Percentiles rank a stretch among this genome's conserved stretches.
phyloP scores from a whole-genome alignment of 192 early-diverging fungal species.

The Backusella parvicylindrica region DNA sequence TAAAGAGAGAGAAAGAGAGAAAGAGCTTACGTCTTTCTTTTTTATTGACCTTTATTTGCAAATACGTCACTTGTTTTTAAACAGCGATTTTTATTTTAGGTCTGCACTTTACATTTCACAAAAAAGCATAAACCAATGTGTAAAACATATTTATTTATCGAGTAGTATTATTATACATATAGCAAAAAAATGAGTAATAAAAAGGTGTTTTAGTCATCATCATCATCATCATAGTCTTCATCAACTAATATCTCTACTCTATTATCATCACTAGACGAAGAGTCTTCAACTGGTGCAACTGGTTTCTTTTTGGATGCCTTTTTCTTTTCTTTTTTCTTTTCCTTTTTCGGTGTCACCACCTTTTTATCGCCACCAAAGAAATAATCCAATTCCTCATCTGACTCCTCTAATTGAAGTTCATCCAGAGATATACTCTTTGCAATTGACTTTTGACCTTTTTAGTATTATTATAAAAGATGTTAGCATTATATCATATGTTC shows the following conservation, averaged over 20 bases:
- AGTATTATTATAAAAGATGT: not conserved
- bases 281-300: not conserved
- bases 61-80: not conserved
- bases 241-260: constrained; percentile 22
- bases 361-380: not conserved
- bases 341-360: not conserved
- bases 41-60: not conserved
- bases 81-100: too few relatives aligned
- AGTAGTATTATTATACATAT: too few relatives aligned
- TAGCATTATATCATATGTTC: too few relatives aligned
- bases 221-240: constrained; percentile 20
- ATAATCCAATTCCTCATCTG: not conserved
- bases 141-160: too few relatives aligned
- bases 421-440: constrained; percentile 9
- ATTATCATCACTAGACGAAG: not conserved
- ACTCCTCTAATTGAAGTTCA: constrained; percentile 10
- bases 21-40: not conserved
- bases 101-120: too few relatives aligned
- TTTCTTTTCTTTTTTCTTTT: not conserved
- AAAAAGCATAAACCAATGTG: too few relatives aligned
- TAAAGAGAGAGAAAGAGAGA: not conserved
- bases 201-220: not conserved
- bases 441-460: not conserved
- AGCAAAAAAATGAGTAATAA: too few relatives aligned
- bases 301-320: not conserved